These are phyloP conservation scores for Phlebiopsis gigantea DNA, from an alignment of 768 basidiomycete species.

Conservation along the genomic window DNA sequence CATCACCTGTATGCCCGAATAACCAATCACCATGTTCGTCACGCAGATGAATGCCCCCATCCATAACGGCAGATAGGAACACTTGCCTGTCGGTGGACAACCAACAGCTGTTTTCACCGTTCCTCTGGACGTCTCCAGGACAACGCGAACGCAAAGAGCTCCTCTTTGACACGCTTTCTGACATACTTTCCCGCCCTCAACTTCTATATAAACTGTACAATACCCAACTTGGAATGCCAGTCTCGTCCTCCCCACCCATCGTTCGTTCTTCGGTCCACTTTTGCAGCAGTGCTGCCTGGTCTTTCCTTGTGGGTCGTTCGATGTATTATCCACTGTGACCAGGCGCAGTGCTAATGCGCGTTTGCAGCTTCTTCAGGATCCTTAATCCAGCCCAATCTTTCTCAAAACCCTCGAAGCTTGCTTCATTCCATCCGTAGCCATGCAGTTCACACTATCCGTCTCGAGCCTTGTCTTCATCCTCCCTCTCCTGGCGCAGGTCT, in stretches of 20 bases:
- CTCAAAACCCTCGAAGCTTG: slow-evolving; percentile 19
- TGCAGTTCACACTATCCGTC: slow-evolving; percentile 43
- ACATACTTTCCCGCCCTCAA: background rate
- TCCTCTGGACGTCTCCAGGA: background rate
- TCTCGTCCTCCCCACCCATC: slow-evolving; percentile 12
- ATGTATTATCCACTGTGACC: too few species aligned
- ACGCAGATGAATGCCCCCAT: background rate
- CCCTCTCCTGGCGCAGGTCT: slow-evolving; percentile 30
- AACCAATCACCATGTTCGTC: background rate
- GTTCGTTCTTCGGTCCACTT: slow-evolving; percentile 18
- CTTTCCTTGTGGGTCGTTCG: slow-evolving; percentile 17
- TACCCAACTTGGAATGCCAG: slow-evolving; percentile 16
- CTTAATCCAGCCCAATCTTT: slow-evolving; percentile 20
- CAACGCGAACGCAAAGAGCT: background rate
- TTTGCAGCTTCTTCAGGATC: slow-evolving; percentile 15
- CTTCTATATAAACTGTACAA: slow-evolving; percentile 7
- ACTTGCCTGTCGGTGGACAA: background rate
- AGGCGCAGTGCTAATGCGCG: too few species aligned
- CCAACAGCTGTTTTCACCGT: background rate
- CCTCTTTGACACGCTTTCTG: background rate
- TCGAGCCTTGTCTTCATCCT: slow-evolving; percentile 37
- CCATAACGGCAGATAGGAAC: background rate
- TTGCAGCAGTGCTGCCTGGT: slow-evolving; percentile 54
- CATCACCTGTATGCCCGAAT: background rate
- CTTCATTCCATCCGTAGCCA: slow-evolving; percentile 29